Conservation (phyloP, 2,329 filamentous ascomycete species). For the Exophiala lecanii-corni region DNA sequence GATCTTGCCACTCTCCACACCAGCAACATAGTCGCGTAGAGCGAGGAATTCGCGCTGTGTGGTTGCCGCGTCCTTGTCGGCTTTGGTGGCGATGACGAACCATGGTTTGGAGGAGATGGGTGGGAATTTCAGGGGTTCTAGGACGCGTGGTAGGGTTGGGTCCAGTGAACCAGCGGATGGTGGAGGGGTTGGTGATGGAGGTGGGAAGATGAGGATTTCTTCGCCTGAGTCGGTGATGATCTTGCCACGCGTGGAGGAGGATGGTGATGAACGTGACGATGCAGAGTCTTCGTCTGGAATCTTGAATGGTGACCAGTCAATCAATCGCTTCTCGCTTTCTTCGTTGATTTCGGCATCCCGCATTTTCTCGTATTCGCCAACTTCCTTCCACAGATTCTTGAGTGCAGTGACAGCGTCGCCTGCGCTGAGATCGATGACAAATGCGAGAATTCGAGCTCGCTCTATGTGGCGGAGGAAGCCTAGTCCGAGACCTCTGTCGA, state of each 20-base stretch:
- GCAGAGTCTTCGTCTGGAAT: background rate
- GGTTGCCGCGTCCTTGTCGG: constrained; percentile 61
- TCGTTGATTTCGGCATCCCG: constrained; percentile 67
- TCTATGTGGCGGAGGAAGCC: constrained; percentile 93
- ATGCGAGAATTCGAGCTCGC: constrained; percentile 85
- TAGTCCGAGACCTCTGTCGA: constrained; percentile 85
- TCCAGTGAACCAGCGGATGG: background rate
- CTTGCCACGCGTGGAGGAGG: constrained; percentile 3
- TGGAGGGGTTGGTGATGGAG: constrained; percentile 12
- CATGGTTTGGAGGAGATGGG: constrained; percentile 90
- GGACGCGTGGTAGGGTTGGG: constrained; percentile 5
- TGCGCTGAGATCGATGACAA: constrained; percentile 80
- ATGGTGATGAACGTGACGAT: constrained; percentile 10
- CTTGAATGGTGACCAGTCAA: constrained; percentile 45
- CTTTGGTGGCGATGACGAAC: constrained; percentile 92
- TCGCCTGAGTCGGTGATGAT: constrained; percentile 17
- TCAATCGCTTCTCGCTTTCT: constrained; percentile 57
- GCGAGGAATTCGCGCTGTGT: constrained; percentile 72
- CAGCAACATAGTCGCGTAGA: constrained; percentile 66
- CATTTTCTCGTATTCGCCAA: constrained; percentile 79
- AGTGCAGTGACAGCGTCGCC: constrained; percentile 76
- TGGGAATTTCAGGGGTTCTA: constrained; percentile 51
- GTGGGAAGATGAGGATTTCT: constrained; percentile 22
- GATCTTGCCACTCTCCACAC: constrained; percentile 57
- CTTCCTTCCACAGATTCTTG: constrained; percentile 81